Evolutionary conservation across 192 early-diverging fungal species (phyloP), one percentile per base, ranked within the genome.

Genomic region (Physocladia obscura): DNA sequence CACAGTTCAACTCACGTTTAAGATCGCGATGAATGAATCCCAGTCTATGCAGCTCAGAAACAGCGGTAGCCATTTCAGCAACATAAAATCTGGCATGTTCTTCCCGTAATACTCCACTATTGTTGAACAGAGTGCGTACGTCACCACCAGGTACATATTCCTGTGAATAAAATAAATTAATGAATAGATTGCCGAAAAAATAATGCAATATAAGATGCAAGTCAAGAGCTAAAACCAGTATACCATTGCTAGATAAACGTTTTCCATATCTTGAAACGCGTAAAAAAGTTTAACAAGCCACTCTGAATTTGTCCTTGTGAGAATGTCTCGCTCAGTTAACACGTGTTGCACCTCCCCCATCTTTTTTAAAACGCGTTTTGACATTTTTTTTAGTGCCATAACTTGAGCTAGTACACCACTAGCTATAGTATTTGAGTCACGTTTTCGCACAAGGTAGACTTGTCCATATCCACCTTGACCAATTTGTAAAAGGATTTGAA

Each of bases 241-340:
- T 38, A 79, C 89, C 89, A 93, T 91, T 22, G 88, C 91, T 61
- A 93, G 62, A 62, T 90, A 93, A 26, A 93, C 78, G 48, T 82
- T 61, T 24, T 88, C 86, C 19, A 65, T 60, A 75, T 93, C 91
- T 57, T 93, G 95, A 71, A 96, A 96, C 3, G 93, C 89, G 65
- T 95, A 96, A 30, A 94, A 85, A 36, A 96, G 79, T 75, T 91
- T 92, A 30, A 96, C 93, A 30, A 96, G 90, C 93, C 93, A 96
- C n/a, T 82, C 62, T 4, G 83, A 85, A 60, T 85, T 70, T 21
- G 89, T 82, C 15, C 84, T 82, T 0, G 88, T 80, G 48, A 93
- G 81, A 58, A 93, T 86, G 55, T 93, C 91, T 32, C 91, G 86
- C 65, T 91, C 91, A 19, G 73, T 74, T 15, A 74, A 31, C 22